Evolutionary conservation across 148 eudicot species (phyloP), one percentile per base, ranked within the genome.

Genomic region (Vaccinium vitisidaea): DNA sequence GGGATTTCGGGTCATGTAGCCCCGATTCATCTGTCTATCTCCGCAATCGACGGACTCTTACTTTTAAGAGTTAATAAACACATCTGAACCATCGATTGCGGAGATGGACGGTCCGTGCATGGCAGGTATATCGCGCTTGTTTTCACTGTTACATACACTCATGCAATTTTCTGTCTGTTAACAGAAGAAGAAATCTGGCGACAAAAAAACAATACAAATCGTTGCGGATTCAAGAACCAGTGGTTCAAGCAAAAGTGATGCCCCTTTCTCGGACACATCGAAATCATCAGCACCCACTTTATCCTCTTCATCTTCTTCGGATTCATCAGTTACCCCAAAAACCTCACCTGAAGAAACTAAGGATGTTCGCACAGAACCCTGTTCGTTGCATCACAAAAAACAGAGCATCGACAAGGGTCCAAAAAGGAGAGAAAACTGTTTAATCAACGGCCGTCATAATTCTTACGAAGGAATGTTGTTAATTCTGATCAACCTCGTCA

Each of bases 401-500:
- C 80, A 75, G 65, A 61, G 61, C 46, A 54, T 79, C 46, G 21
- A 54, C 39, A 32, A 13, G 1, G 39, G 39, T 4, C 74, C 1
- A 3, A 27, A 9, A 54, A 30, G 39, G 54, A 25, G 43, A 19
- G 39, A 49, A 21, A 21, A 74, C 63, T 71, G 14, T n/a, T 36
- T 12, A 1, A 30, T 1, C 0, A 25, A 69, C 74, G 25, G 77
- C 52, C 43, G 39, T 81, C 13, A 50, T 5, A 61, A 55, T 32
- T 59, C 65, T 8, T 50, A 73, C 74, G 67, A 75, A 19, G 81
- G 83, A 8, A 13, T 79, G n/a, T 39, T 49, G 30, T 48, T 84
- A 16, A 74, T 87, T 54, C 48, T 71, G 6, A 58, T 81, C 61
- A 75, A 46, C 50, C 81, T 87, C 8, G 70, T 49, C 30, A 16